Conservation (phyloP, 805 yeast species). For the Alloascoidea hylecoeti region DNA sequence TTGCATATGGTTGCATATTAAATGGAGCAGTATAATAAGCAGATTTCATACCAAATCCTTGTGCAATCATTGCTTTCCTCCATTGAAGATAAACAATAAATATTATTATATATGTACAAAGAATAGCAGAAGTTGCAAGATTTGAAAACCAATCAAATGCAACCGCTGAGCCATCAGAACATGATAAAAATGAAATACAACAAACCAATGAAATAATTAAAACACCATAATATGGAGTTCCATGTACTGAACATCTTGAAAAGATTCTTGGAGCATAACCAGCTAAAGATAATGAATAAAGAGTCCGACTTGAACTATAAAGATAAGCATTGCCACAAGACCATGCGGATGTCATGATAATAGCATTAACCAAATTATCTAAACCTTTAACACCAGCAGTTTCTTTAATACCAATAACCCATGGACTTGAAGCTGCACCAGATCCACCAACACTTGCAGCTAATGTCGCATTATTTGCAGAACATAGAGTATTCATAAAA, state of each 20-base stretch:
- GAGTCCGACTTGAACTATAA: constrained; percentile 22
- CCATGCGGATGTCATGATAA: constrained; percentile 18
- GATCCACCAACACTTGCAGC: constrained; percentile 11
- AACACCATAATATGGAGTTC: constrained; percentile 24
- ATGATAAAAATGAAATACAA: constrained; percentile 21
- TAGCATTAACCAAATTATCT: constrained; percentile 16
- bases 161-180: constrained; percentile 7
- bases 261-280: constrained; percentile 23
- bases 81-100: constrained; percentile 21
- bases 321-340: constrained; percentile 27
- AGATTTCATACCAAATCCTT: constrained; percentile 13
- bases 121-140: constrained; percentile 12
- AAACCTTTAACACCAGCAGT: constrained; percentile 21
- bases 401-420: constrained; percentile 16
- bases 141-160: constrained; percentile 11
- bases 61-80: constrained; percentile 17
- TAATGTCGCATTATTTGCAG: constrained; percentile 20
- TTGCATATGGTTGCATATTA: constrained; percentile 16
- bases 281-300: constrained; percentile 22
- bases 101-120: constrained; percentile 9
- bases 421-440: constrained; percentile 30
- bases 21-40: constrained; percentile 12
- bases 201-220: constrained; percentile 20
- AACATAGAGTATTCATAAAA: constrained; percentile 20
- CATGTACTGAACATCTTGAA: constrained; percentile 21